These are phyloP conservation scores for Colletotrichum cereale DNA, from an alignment of 2,329 filamentous ascomycete species.

Conservation along the genomic window DNA sequence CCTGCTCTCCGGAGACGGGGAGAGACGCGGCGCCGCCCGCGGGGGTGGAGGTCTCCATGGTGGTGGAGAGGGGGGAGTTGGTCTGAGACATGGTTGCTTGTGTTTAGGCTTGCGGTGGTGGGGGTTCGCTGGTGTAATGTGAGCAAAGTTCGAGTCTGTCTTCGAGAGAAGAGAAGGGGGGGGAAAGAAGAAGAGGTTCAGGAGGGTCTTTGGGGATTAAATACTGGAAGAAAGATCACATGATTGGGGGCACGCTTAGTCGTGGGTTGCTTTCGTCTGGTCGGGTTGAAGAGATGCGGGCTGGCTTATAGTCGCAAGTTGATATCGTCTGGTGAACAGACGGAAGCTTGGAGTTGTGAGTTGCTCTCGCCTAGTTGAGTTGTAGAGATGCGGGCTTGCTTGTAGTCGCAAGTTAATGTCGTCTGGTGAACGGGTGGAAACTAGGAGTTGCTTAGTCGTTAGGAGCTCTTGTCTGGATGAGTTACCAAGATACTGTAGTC, in stretches of 20 bases:
- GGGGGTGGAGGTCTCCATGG: not conserved
- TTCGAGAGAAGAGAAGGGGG: not conserved
- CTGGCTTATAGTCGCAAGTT: not conserved
- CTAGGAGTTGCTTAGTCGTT: no score
- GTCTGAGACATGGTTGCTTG: not conserved
- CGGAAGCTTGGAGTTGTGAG: not conserved
- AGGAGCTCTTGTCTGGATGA: no score
- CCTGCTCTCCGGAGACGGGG: not conserved
- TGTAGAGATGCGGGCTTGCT: no score
- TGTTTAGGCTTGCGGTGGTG: not conserved
- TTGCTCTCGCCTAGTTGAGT: no score
- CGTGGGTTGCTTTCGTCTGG: not conserved
- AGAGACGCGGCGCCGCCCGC: no score
- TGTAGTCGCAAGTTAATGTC: no score
- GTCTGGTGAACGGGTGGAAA: no score
- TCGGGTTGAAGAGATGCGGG: not conserved
- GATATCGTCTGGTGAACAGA: not conserved
- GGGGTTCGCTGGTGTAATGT: not conserved
- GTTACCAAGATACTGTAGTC: no score
- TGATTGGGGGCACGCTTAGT: not conserved
- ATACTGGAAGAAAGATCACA: not conserved
- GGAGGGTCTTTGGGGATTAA: not conserved
- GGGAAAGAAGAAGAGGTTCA: not conserved
- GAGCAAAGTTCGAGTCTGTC: not conserved
- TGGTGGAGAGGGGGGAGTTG: not conserved